These are phyloP conservation scores for Aspergillus flavus DNA, from an alignment of 2,329 filamentous ascomycete genomes.

Conservation along the genomic window DNA sequence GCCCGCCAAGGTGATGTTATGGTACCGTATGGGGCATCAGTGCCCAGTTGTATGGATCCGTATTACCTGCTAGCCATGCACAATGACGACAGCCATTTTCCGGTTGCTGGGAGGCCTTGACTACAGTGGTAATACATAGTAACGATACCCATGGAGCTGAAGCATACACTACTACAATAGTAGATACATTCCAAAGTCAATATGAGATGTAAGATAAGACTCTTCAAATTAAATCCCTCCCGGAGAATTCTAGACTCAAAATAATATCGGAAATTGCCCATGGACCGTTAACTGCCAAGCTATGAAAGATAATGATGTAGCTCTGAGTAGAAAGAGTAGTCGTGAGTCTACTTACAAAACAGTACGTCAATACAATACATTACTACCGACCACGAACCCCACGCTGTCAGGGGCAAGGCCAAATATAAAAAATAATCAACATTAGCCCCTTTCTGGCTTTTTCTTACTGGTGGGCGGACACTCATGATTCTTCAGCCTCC, in stretches of 20 bases:
- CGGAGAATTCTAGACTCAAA: background rate
- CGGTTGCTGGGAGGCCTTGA: background rate
- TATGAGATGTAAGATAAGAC: background rate
- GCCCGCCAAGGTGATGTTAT: background rate
- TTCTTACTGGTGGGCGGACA: background rate
- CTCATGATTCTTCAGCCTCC: conserved; percentile 1
- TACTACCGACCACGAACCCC: background rate
- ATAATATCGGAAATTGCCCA: background rate
- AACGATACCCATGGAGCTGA: background rate
- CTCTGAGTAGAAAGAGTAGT: background rate
- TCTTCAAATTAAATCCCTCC: background rate
- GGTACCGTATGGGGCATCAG: background rate
- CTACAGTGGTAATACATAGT: background rate
- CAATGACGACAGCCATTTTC: conserved; percentile 1
- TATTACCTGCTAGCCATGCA: background rate
- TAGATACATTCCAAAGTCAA: background rate
- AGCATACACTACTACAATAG: background rate
- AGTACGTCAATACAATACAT: background rate
- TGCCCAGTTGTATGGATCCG: background rate
- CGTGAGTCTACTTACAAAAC: background rate
- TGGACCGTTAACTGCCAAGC: background rate
- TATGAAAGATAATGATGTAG: background rate
- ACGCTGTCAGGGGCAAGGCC: conserved; percentile 2
- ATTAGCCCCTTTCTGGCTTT: background rate
- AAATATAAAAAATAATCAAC: background rate